Evolutionary conservation across 495 filamentous ascomycete species (phyloP).

Genomic region (Aspergillus ellipticus): DNA sequence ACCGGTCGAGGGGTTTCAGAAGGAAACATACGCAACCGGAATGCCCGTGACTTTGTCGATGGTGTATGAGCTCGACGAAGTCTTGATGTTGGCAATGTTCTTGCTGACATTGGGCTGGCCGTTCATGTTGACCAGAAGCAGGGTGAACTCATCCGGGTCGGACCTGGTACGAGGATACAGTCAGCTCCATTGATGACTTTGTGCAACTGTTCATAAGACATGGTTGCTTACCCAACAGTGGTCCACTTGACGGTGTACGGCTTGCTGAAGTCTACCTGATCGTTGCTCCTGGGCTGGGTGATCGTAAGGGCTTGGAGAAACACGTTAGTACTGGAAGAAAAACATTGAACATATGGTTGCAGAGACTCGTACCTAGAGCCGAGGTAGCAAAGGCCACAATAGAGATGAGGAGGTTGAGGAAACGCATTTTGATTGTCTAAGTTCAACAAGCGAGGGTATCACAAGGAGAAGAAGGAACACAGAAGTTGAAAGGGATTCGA

Average conservation of each 20-base stretch:
- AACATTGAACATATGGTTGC: slow-evolving; percentile 9
- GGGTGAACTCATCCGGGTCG: slow-evolving; percentile 24
- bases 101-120: slow-evolving; percentile 32
- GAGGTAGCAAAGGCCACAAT: slow-evolving; percentile 23
- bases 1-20: not conserved
- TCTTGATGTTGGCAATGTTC: slow-evolving; percentile 30
- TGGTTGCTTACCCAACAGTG: slow-evolving; percentile 13
- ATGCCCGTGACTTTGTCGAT: slow-evolving; percentile 19
- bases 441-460: not conserved
- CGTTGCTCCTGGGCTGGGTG: slow-evolving; percentile 9
- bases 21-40: slow-evolving; percentile 19
- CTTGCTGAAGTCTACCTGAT: slow-evolving; percentile 25
- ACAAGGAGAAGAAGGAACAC: no score
- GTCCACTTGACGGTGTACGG: slow-evolving; percentile 15
- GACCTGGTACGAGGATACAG: slow-evolving; percentile 13
- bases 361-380: slow-evolving; percentile 13
- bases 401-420: slow-evolving; percentile 15
- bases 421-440: slow-evolving; percentile 21
- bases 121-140: slow-evolving; percentile 27
- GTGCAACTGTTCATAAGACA: not conserved
- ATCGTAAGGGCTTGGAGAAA: slow-evolving; percentile 17
- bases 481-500: no score
- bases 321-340: slow-evolving; percentile 14
- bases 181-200: not conserved
- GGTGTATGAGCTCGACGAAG: slow-evolving; percentile 18